Percentiles rank a stretch among this genome's conserved stretches.
These are phyloP conservation scores for Echria macrotheca DNA, from an alignment of 495 filamentous ascomycete genomes.

Conservation along the genomic window DNA sequence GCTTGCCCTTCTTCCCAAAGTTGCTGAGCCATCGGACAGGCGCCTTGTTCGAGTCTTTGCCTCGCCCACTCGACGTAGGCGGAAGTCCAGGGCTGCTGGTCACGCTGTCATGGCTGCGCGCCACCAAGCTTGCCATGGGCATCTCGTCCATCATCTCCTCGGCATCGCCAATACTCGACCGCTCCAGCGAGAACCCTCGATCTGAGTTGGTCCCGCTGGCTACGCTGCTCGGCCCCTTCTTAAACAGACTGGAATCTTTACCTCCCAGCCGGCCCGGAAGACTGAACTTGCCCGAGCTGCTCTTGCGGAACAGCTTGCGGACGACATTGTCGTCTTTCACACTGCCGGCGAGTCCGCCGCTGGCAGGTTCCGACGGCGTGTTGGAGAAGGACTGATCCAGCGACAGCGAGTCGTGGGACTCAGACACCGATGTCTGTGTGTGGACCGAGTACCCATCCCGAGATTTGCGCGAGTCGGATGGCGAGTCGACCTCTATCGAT, in stretches of 20 bases:
- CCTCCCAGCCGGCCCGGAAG: constrained; percentile 58
- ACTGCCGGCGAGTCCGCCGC: constrained; percentile 31
- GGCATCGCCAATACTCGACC: constrained; percentile 45
- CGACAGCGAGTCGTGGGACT: constrained; percentile 63
- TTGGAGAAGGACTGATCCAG: constrained; percentile 64
- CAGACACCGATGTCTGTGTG: constrained; percentile 58
- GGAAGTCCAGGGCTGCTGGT: constrained; percentile 37
- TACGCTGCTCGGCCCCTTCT: constrained; percentile 52
- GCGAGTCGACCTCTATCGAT: constrained; percentile 42
- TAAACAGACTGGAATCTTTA: constrained; percentile 57
- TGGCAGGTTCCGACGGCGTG: constrained; percentile 56
- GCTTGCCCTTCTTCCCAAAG: constrained; percentile 46
- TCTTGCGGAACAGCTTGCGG: constrained; percentile 71
- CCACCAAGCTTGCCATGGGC: constrained; percentile 18
- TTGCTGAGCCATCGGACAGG: constrained; percentile 38
- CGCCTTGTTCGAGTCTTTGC: constrained; percentile 25
- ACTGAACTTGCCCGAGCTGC: constrained; percentile 75
- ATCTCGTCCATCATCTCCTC: constrained; percentile 36
- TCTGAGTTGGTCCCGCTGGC: constrained; percentile 41
- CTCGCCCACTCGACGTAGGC: constrained; percentile 23
- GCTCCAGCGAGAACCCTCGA: constrained; percentile 35
- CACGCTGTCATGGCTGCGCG: constrained; percentile 41
- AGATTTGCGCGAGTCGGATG: constrained; percentile 58
- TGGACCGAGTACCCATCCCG: constrained; percentile 44
- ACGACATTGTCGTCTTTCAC: constrained; percentile 51